Conservation (phyloP, 192 early-diverging fungal genomes). For the Geranomyces variabilis region DNA sequence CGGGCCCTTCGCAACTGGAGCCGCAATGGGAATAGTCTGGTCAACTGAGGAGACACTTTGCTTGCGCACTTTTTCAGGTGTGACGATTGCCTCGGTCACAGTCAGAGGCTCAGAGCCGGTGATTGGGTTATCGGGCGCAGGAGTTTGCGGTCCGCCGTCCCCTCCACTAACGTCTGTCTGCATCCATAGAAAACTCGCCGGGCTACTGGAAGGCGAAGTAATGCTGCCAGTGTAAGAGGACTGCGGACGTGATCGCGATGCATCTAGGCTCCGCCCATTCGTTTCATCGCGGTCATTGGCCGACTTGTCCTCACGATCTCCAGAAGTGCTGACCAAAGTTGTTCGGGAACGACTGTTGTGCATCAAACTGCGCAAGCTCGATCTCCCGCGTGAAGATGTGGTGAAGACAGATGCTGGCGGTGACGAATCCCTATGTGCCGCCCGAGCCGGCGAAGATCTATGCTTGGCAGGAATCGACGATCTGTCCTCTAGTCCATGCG, state of each 20-base stretch:
- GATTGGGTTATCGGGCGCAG: no score
- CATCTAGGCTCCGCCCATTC: not conserved
- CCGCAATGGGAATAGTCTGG: not conserved
- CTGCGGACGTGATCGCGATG: not conserved
- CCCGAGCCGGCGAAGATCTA: no score
- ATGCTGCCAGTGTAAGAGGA: conserved; percentile 4
- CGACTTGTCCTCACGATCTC: not conserved
- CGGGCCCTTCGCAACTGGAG: not conserved
- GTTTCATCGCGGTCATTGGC: not conserved
- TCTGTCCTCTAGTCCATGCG: no score
- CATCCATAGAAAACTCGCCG: conserved; percentile 34
- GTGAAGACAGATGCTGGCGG: no score
- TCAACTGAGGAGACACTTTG: no score
- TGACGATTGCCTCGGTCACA: no score
- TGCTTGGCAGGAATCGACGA: no score
- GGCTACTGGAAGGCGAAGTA: conserved; percentile 6
- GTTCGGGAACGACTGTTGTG: not conserved
- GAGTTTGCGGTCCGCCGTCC: no score
- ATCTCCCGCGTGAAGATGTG: not conserved
- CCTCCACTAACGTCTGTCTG: not conserved
- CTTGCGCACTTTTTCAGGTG: no score
- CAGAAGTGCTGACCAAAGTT: not conserved
- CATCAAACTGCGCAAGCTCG: not conserved
- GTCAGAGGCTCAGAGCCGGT: no score
- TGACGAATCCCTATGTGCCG: no score